A percentile compares a stretch with the other conserved stretches of the same genome.
Conservation (phyloP, 2,329 filamentous ascomycete species). For the Trichoderma koningiopsis region DNA sequence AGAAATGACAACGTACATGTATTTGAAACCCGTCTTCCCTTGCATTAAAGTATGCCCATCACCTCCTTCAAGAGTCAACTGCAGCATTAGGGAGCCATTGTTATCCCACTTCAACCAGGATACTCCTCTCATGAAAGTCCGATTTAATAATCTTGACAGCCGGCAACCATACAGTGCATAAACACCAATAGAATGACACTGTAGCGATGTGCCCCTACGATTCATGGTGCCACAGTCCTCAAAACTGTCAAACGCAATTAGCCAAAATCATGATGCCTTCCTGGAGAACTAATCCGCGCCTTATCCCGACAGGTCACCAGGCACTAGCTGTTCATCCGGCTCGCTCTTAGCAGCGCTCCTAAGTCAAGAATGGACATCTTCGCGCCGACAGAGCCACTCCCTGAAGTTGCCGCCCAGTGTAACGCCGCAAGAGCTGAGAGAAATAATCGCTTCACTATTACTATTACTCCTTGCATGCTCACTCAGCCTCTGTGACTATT, state of each 20-base stretch:
- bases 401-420: not conserved
- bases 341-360: slow-evolving; percentile 2
- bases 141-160: not conserved
- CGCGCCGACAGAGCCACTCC: not conserved
- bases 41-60: not conserved
- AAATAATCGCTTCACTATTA: not conserved
- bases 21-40: not conserved
- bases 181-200: not conserved
- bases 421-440: not conserved
- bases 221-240: not conserved
- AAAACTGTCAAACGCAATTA: not conserved
- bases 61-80: not conserved
- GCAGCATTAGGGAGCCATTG: not conserved
- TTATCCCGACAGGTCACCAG: not conserved
- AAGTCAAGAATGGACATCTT: not conserved
- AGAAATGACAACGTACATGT: not conserved
- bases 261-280: not conserved
- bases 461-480: not conserved
- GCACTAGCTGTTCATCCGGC: not conserved
- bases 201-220: slow-evolving; percentile 1
- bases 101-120: not conserved
- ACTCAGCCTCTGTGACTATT: not conserved
- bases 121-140: not conserved
- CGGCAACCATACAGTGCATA: not conserved
- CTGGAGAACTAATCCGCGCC: not conserved